These are phyloP conservation scores for Theileria luwenshuni DNA, from an alignment of 169 alveolate genomes.

Conservation along the genomic window DNA sequence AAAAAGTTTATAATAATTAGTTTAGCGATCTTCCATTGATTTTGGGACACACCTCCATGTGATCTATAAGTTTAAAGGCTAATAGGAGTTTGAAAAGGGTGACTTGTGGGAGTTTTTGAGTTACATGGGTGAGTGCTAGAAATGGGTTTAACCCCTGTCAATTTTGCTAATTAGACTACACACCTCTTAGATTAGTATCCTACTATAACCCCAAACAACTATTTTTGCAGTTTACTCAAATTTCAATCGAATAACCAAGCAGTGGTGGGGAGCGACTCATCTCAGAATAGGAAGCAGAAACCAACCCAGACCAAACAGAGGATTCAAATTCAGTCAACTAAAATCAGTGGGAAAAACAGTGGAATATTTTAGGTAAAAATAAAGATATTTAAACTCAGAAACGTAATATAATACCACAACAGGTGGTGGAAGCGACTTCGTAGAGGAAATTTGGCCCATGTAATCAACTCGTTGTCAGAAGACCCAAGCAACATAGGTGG, in stretches of 20 bases:
- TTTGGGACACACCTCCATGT: too few relatives aligned
- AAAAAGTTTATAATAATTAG: too few relatives aligned
- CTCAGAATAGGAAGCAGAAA: slow-evolving; percentile 64
- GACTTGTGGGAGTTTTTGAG: too few relatives aligned
- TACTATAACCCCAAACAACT: too few relatives aligned
- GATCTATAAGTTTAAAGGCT: too few relatives aligned
- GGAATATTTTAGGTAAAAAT: slow-evolving; percentile 52
- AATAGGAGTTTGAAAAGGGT: too few relatives aligned
- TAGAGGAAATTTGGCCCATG: slow-evolving; percentile 51
- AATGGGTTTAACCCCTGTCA: too few relatives aligned
- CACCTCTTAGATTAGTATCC: too few relatives aligned
- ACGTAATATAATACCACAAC: neutral
- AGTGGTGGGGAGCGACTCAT: slow-evolving; percentile 73
- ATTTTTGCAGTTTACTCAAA: neutral
- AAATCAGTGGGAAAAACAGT: slow-evolving; percentile 44
- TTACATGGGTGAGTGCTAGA: too few relatives aligned
- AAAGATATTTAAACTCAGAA: neutral
- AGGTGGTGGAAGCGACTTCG: slow-evolving; percentile 68
- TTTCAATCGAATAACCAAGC: slow-evolving; percentile 32
- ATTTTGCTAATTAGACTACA: too few relatives aligned
- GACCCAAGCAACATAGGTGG: neutral
- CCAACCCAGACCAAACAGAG: slow-evolving; percentile 69
- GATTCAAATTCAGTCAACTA: slow-evolving; percentile 38
- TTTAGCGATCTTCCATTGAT: too few relatives aligned
- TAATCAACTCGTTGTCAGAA: slow-evolving; percentile 14